Conservation (phyloP, 129 eudicot species). For the Glebionis coronaria region DNA sequence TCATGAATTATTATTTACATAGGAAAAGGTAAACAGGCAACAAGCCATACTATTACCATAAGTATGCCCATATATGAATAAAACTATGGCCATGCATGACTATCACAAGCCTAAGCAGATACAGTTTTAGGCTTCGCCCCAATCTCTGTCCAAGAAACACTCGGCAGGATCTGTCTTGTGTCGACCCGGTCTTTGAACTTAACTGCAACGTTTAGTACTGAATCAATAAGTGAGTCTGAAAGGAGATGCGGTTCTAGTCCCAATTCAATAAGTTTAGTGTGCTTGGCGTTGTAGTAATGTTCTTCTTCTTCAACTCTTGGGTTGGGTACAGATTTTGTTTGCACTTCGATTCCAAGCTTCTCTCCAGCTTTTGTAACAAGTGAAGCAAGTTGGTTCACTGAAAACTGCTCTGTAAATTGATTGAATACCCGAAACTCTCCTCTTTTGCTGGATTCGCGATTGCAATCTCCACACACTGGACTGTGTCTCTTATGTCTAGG, state of each 20-base stretch:
- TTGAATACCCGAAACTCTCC: slow-evolving; percentile 94
- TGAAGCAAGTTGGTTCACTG: slow-evolving; percentile 86
- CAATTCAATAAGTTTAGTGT: slow-evolving; percentile 82
- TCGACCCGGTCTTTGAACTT: slow-evolving; percentile 85
- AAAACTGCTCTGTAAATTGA: slow-evolving; percentile 93
- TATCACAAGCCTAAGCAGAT: slow-evolving; percentile 45
- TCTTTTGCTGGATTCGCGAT: slow-evolving; percentile 85
- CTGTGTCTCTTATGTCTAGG: slow-evolving; percentile 93
- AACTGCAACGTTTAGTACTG: no score
- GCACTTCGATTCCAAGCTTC: slow-evolving; percentile 79
- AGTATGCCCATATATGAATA: slow-evolving; percentile 4
- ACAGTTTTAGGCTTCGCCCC: slow-evolving; percentile 93
- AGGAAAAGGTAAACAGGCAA: no score
- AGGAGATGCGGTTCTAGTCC: slow-evolving; percentile 89
- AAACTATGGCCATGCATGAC: slow-evolving; percentile 17
- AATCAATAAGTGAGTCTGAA: no score
- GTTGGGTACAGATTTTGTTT: slow-evolving; percentile 86
- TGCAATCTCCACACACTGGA: slow-evolving; percentile 93
- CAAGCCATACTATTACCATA: slow-evolving; percentile 5
- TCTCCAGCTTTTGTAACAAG: slow-evolving; percentile 88
- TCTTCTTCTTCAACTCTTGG: slow-evolving; percentile 99
- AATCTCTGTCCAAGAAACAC: slow-evolving; percentile 90
- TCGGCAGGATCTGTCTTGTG: slow-evolving; percentile 90
- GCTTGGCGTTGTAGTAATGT: slow-evolving; percentile 96
- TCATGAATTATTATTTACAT: no score